Base-by-base conservation (phyloP, 768 basidiomycete species). In the Russula abietina region DNA sequence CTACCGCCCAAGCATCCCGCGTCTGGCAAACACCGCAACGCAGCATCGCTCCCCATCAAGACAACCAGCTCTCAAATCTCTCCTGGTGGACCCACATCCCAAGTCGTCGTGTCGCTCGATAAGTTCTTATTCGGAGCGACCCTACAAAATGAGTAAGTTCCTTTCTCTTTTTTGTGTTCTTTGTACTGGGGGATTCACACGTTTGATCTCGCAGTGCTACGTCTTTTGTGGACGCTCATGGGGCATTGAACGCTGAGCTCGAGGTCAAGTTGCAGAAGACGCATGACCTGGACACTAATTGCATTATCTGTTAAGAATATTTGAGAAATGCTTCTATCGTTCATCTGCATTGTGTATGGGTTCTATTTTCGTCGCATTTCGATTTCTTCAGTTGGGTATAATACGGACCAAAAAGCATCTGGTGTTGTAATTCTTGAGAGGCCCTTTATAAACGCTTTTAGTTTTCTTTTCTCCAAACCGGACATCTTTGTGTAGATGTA, bases 191-290 rank as follows among this genome's bases (percentile, higher is more conserved):
- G 10, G 2, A n/a, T 54, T 33, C 5, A 58, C 28, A 50, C 3
- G 19, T 51, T 36, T 24, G n/a, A 28, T n/a, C 4, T 41, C 16
- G 19, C 51, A 64, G 63, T 30, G 59, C 41, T 11, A 56, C 54
- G 10, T 51, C 67, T 14, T 68, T 60, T 10, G 59, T 62, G 11
- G 65, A 68, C 17, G 17, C 43, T 3, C 33, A 57, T 17, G 68
- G 68, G 10, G 57, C 67, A n/a, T 41, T 68, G 56, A 58, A 60
- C 12, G 68, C 49, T 26, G 56, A 58, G 46, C 67, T 68, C 32
- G 68, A 56, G 28, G 67, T 65, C 49, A 65, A 68, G 30, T 51
- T 68, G 33, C 59, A 55, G n/a, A 53, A 65, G 39, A 38, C 54
- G 9, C 22, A 54, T 10, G 26, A 45, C 5, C 11, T 43, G 12